Conservation (phyloP, 257 asterid species). For the Ophiorrhiza pumila region DNA sequence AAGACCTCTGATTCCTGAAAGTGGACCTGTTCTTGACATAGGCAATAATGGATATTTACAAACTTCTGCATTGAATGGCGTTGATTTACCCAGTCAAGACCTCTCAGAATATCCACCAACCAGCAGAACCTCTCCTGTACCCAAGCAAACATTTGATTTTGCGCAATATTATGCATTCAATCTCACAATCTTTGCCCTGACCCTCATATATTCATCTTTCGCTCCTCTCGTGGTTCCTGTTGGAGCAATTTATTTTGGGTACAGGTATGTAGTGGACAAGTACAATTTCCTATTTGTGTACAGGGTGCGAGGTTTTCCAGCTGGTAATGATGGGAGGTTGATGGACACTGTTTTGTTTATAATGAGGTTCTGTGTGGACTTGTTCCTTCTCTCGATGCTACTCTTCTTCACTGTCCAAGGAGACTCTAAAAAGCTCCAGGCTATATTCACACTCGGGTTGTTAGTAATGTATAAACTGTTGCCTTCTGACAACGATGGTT, state of each 20-base stretch:
- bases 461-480: slow-evolving; percentile 73
- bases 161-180: slow-evolving; percentile 95
- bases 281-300: slow-evolving; percentile 92
- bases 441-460: slow-evolving; percentile 83
- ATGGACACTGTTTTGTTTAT: slow-evolving; percentile 81
- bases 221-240: slow-evolving; percentile 97
- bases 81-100: slow-evolving; percentile 59
- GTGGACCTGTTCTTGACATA: slow-evolving; percentile 38
- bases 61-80: slow-evolving; percentile 42
- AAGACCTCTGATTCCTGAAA: slow-evolving; percentile 68
- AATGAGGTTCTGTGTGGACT: slow-evolving; percentile 78
- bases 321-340: slow-evolving; percentile 95
- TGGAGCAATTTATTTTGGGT: slow-evolving; percentile 89
- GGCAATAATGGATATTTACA: slow-evolving; percentile 42
- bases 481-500: slow-evolving; percentile 55
- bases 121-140: slow-evolving; percentile 96
- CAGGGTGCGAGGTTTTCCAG: slow-evolving; percentile 93
- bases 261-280: slow-evolving; percentile 87
- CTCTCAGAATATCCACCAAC: slow-evolving; percentile 89
- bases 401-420: slow-evolving; percentile 80
- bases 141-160: slow-evolving; percentile 85
- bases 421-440: slow-evolving; percentile 87
- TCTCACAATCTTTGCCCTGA: slow-evolving; percentile 91
- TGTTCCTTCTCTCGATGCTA: slow-evolving; percentile 76
- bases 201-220: slow-evolving; percentile 78